Conservation (phyloP, 2,329 filamentous ascomycete genomes). For the Scorias spongiosa region DNA sequence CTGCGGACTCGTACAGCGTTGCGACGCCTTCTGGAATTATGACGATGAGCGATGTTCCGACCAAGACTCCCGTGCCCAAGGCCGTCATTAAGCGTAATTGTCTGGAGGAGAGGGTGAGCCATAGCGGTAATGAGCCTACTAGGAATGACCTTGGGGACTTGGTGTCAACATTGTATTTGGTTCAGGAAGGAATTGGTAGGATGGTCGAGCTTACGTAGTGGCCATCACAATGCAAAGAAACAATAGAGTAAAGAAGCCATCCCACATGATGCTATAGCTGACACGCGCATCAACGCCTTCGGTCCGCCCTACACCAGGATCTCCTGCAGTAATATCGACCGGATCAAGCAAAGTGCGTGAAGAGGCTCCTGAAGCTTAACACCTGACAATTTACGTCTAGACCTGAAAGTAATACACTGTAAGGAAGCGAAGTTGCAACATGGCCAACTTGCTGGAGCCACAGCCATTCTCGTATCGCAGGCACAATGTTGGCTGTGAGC, state of each 20-base stretch:
- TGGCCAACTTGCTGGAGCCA: too few species aligned
- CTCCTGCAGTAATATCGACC: too few species aligned
- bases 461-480: too few species aligned
- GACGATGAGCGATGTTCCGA: constrained; percentile 88
- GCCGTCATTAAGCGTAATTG: constrained; percentile 82
- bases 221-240: constrained; percentile 51
- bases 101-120: constrained; percentile 71
- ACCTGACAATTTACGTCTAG: too few species aligned
- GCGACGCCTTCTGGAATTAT: constrained; percentile 96
- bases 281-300: neutral
- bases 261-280: constrained; percentile 30
- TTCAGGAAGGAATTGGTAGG: neutral
- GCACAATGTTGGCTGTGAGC: too few species aligned
- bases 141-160: constrained; percentile 63
- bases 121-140: constrained; percentile 78
- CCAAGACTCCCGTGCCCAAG: constrained; percentile 81
- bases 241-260: constrained; percentile 51
- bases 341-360: too few species aligned
- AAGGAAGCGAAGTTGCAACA: too few species aligned
- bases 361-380: too few species aligned
- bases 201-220: constrained; percentile 35
- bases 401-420: too few species aligned
- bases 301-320: neutral
- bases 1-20: constrained; percentile 53
- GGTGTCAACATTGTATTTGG: neutral